A percentile compares a stretch with the other conserved stretches of the same genome.
Evolutionary conservation across 306 rosid species (phyloP).

Genomic region (Vicia sativa): DNA sequence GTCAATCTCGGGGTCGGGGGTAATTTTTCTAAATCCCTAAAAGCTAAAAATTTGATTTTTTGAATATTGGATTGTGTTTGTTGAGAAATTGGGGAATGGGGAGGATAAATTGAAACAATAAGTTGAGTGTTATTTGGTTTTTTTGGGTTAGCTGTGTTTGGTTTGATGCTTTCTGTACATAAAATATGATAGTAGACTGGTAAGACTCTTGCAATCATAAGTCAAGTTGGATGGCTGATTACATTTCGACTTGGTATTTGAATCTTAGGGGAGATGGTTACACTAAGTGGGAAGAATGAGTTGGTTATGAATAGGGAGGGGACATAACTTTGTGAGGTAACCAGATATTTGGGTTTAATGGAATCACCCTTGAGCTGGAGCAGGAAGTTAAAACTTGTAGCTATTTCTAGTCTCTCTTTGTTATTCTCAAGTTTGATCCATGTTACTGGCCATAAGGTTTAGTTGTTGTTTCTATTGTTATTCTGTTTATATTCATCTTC

Average conservation of each 20-base stretch:
- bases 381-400: neutral
- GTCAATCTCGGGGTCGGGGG: conserved; percentile 92
- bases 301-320: neutral
- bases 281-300: neutral
- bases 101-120: too few species aligned
- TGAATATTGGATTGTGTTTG: conserved; percentile 25
- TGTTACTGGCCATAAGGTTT: too few species aligned
- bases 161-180: too few species aligned
- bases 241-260: neutral
- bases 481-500: neutral
- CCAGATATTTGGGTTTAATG: neutral
- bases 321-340: neutral
- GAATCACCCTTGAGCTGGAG: neutral
- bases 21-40: conserved; percentile 36
- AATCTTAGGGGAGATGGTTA: conserved; percentile 5
- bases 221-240: neutral
- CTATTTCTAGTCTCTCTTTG: neutral
- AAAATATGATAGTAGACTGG: too few species aligned
- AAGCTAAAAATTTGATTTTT: neutral
- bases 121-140: too few species aligned
- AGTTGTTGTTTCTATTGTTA: neutral
- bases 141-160: too few species aligned
- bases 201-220: too few species aligned
- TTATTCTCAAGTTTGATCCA: too few species aligned
- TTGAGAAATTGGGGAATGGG: conserved; percentile 22